phyloP scores from a whole-genome alignment of 179 eudicot species.

The Corrigiola litoralis region DNA sequence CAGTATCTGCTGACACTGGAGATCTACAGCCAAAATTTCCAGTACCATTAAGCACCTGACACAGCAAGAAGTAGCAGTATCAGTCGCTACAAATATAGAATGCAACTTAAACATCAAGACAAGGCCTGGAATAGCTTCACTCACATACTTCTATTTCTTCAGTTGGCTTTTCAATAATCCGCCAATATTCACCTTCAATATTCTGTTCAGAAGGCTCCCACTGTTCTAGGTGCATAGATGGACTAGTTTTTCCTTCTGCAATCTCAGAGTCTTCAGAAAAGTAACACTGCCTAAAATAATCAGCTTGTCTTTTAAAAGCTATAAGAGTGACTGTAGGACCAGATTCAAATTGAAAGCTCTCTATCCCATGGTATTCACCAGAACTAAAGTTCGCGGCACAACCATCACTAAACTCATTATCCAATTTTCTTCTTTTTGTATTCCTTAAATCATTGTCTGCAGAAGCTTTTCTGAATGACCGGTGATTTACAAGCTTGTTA shows the following conservation, averaged over 20 bases:
- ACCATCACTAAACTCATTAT: conserved; percentile 27
- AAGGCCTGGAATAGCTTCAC: conserved; percentile 10
- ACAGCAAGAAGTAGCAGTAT: conserved; percentile 8
- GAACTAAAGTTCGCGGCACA: conserved; percentile 22
- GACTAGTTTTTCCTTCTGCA: conserved; percentile 16
- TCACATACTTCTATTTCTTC: conserved; percentile 70
- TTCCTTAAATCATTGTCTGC: conserved; percentile 24
- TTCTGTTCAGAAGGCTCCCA: conserved; percentile 41
- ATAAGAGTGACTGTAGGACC: conserved; percentile 56
- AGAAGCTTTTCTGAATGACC: conserved; percentile 26
- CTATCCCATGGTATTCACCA: conserved; percentile 16
- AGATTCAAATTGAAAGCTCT: conserved; percentile 31
- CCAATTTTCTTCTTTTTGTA: conserved; percentile 37
- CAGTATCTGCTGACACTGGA: conserved; percentile 19
- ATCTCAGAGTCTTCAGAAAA: conserved; percentile 33
- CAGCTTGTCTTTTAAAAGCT: conserved; percentile 62
- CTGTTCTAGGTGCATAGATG: conserved; percentile 11
- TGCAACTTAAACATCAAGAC: neutral
- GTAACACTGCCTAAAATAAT: conserved; percentile 51
- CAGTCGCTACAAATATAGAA: conserved; percentile 7
- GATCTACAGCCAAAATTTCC: conserved; percentile 34
- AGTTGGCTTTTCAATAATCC: conserved; percentile 66
- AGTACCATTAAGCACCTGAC: conserved; percentile 65
- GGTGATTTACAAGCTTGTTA: conserved; percentile 33
- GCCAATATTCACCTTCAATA: conserved; percentile 82